phyloP scores from a whole-genome alignment of 2,329 filamentous ascomycete species.

The Penicillium sp. region DNA sequence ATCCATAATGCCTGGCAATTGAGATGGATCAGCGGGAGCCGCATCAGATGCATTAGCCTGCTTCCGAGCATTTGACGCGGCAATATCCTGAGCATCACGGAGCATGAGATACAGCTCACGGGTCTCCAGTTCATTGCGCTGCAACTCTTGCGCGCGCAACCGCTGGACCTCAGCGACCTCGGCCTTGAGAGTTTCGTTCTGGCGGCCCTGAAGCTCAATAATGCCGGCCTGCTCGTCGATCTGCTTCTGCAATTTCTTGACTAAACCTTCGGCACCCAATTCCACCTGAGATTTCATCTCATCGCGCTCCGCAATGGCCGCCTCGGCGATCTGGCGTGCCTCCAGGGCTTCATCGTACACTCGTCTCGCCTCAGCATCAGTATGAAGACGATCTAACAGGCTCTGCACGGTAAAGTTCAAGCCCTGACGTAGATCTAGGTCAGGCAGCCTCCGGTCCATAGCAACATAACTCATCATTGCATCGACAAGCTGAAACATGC shows the following conservation, averaged over 20 bases:
- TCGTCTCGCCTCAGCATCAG: constrained; percentile 90
- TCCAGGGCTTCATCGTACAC: constrained; percentile 90
- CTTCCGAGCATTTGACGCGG: constrained; percentile 79
- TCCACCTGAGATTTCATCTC: constrained; percentile 89
- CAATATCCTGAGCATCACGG: constrained; percentile 93
- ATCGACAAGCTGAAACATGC: constrained; percentile 97
- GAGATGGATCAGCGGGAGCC: constrained; percentile 60
- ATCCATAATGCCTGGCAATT: constrained; percentile 90
- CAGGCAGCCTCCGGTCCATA: constrained; percentile 92
- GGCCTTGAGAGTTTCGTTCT: constrained; percentile 83
- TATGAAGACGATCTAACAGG: constrained; percentile 91
- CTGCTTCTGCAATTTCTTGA: constrained; percentile 89
- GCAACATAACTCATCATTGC: constrained; percentile 99
- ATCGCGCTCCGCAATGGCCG: constrained; percentile 93
- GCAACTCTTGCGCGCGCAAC: constrained; percentile 83
- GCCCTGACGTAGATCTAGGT: constrained; percentile 97
- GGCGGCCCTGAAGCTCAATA: constrained; percentile 83
- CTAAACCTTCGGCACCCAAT: constrained; percentile 87
- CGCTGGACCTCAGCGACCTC: constrained; percentile 86
- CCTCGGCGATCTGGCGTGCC: constrained; percentile 88
- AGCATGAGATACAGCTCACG: constrained; percentile 98
- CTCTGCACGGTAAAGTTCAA: constrained; percentile 97
- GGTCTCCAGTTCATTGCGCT: constrained; percentile 93
- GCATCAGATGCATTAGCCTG: constrained; percentile 49
- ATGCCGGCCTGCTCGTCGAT: constrained; percentile 90